These are phyloP conservation scores for Candida multigemmis DNA, from an alignment of 805 yeast genomes.

Conservation along the genomic window DNA sequence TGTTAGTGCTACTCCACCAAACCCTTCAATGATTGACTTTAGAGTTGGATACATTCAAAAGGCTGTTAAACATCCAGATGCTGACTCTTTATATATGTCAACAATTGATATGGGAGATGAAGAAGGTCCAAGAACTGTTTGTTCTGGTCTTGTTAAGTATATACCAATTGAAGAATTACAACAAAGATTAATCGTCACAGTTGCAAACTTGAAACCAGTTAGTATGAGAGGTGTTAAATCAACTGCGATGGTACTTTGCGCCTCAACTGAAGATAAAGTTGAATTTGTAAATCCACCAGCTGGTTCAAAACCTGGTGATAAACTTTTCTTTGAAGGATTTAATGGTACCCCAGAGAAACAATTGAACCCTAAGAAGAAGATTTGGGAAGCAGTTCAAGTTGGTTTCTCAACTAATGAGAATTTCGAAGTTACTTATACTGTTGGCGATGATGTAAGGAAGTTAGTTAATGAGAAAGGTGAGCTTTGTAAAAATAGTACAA, in stretches of 20 bases:
- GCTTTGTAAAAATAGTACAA: conserved; percentile 59
- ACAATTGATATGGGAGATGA: conserved; percentile 95
- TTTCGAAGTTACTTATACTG: conserved; percentile 74
- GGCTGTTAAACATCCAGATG: conserved; percentile 95
- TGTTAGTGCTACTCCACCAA: conserved; percentile 55
- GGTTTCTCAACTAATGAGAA: conserved; percentile 71
- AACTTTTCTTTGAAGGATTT: conserved; percentile 87
- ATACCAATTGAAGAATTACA: conserved; percentile 92
- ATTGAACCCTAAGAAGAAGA: conserved; percentile 95
- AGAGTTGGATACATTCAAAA: conserved; percentile 96
- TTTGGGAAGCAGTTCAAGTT: conserved; percentile 95
- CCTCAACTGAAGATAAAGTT: conserved; percentile 63
- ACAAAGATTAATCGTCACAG: conserved; percentile 79
- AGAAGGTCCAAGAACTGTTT: conserved; percentile 96
- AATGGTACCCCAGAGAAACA: conserved; percentile 85
- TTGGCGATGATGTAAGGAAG: conserved; percentile 64
- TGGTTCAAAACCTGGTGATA: conserved; percentile 92
- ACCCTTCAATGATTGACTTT: conserved; percentile 82
- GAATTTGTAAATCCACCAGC: conserved; percentile 94
- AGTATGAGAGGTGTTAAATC: conserved; percentile 97
- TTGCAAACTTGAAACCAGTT: conserved; percentile 96
- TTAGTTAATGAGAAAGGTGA: conserved; percentile 78
- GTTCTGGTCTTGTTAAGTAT: conserved; percentile 91
- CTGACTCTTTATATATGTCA: conserved; percentile 92
- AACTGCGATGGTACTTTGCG: conserved; percentile 94